These are phyloP conservation scores for Aspergillus sp. DNA, from an alignment of 2,329 filamentous ascomycete genomes.

Conservation along the genomic window DNA sequence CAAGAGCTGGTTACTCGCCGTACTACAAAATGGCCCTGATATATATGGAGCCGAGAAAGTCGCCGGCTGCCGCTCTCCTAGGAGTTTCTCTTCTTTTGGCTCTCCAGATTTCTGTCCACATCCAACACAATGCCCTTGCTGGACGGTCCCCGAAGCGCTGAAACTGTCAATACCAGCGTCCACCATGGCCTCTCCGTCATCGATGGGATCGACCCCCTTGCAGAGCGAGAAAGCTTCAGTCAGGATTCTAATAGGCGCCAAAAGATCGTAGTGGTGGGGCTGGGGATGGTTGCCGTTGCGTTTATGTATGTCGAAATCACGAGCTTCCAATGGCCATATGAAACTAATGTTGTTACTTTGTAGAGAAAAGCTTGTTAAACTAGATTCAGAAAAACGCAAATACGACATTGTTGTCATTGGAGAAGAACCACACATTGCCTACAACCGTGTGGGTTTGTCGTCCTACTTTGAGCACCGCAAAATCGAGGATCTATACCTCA, in stretches of 20 bases:
- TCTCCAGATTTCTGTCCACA: not conserved
- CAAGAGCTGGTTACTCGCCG: conserved; percentile 4
- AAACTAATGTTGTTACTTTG: not conserved
- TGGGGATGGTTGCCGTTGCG: conserved; percentile 89
- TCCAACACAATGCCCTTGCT: conserved; percentile 29
- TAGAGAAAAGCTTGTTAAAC: conserved; percentile 85
- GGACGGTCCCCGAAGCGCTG: conserved; percentile 25
- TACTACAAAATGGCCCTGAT: not conserved
- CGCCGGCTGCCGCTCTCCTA: not conserved
- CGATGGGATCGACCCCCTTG: conserved; percentile 4
- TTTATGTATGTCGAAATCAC: conserved; percentile 70
- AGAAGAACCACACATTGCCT: conserved; percentile 83
- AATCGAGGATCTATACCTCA: conserved; percentile 85
- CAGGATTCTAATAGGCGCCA: conserved; percentile 43
- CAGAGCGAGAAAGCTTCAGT: not conserved
- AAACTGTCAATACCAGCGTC: conserved; percentile 23
- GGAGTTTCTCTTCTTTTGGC: not conserved
- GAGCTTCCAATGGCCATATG: not conserved
- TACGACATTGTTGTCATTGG: conserved; percentile 84
- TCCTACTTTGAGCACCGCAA: conserved; percentile 84
- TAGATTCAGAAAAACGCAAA: conserved; percentile 71
- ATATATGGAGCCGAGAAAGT: conserved; percentile 5
- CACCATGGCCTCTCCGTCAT: conserved; percentile 10
- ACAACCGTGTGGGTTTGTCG: conserved; percentile 86
- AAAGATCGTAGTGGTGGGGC: conserved; percentile 75